Base-by-base conservation (phyloP, 257 asterid species). In the Solanum lycopersicoides region DNA sequence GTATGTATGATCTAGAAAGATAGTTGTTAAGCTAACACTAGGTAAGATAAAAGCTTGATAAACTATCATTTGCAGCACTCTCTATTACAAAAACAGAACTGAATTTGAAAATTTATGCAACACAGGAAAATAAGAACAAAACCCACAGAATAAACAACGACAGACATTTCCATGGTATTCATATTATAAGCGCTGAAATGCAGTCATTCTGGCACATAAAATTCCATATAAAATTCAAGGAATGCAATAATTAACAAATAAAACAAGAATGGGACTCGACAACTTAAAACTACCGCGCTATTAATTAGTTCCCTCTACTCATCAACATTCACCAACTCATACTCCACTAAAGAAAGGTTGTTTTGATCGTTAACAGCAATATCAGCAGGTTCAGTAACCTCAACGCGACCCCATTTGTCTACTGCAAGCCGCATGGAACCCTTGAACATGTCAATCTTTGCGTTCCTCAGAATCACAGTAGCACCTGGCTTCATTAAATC, bases 361-460 rank as follows among this genome's bases (percentile, higher is more conserved):
- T 80, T 80, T 47, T 47, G 44, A n/a, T 18, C 44, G 4, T 80
- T 80, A 80, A 80, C 68, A 30, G 68, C 68, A 80, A 80, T 30
- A 80, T 80, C 69, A 80, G 68, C 68, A 2, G 85, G 69, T 47
- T 80, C 85, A 30, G 85, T 16, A 47, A 47, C 44, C 30, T 80
- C 68, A 47, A 80, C 69, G 5, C 42, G 85, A 3, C 85, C 85
- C 85, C 85, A 80, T 30, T 80, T 80, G 85, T 80, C 85, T 47
- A 80, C 85, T 9, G 85, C 85, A 80, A 80, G 85, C 9, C 85
- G 68, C 85, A 80, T 80, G 85, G 85, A 80, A 10, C 85, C 85
- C 85, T 50, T 80, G 69, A 80, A 80, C 85, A 80, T 80, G 85
- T 80, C 85, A 47, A 80, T 80, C 69, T 80, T 80, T 2, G 85